Evolutionary conservation across 257 asterid genomes (phyloP).

Genomic region (Lantana camara): DNA sequence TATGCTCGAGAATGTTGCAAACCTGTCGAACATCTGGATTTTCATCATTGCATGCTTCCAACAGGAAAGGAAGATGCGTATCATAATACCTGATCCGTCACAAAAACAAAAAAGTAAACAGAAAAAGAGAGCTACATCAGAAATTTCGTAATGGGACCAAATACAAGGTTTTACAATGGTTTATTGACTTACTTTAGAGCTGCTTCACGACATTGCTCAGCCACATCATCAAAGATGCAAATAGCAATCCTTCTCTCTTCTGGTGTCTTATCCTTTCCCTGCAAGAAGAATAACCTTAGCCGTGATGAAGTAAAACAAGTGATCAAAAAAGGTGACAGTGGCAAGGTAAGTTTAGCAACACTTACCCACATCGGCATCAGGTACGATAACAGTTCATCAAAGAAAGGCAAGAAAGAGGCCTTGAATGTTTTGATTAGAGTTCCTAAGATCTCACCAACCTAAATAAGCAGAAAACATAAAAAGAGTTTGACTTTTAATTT

Average conservation of each 20-base stretch:
- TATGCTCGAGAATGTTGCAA: conserved; percentile 9
- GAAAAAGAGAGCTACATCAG: conserved; percentile 18
- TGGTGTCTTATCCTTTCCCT: conserved; percentile 96
- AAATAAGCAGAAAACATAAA: conserved; percentile 10
- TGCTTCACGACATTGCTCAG: conserved; percentile 92
- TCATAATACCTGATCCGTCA: conserved; percentile 98
- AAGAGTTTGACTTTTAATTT: too few relatives aligned
- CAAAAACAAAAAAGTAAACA: too few relatives aligned
- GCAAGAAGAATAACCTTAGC: conserved; percentile 27
- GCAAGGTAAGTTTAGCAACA: conserved; percentile 12
- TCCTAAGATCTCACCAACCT: conserved; percentile 97
- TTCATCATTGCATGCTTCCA: conserved; percentile 97
- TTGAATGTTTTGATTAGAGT: conserved; percentile 90
- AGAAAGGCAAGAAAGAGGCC: conserved; percentile 92
- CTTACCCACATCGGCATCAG: conserved; percentile 99
- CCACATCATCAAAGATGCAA: conserved; percentile 98
- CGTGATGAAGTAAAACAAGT: not conserved
- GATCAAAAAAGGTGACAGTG: not conserved
- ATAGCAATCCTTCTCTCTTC: conserved; percentile 98
- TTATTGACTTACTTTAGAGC: conserved; percentile 66
- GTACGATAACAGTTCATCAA: conserved; percentile 81
- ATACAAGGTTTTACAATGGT: not conserved
- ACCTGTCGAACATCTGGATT: conserved; percentile 97
- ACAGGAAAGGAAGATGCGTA: conserved; percentile 86
- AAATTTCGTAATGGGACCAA: conserved; percentile 19